Conservation (phyloP, 306 rosid species). For the Luffa acutangula region DNA sequence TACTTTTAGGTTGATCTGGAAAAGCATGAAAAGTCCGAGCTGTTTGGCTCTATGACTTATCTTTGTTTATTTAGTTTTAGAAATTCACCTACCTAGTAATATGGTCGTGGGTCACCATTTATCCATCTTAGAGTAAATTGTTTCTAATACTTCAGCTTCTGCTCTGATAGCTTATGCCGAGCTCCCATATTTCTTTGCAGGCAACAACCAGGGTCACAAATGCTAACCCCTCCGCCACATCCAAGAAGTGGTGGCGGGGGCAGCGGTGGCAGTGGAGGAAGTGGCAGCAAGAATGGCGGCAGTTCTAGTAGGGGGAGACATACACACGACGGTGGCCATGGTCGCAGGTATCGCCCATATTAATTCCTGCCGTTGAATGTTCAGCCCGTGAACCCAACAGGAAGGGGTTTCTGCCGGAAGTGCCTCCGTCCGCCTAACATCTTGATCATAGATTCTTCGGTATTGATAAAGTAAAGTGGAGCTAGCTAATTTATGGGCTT, state of each 20-base stretch:
- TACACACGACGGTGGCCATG: slow-evolving; percentile 43
- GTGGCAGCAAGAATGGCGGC: slow-evolving; percentile 36
- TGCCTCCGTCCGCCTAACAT: neutral
- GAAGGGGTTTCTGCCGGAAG: neutral
- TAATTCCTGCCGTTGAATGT: slow-evolving; percentile 12
- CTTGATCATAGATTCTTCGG: neutral
- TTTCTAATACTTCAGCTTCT: neutral
- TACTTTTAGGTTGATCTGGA: neutral
- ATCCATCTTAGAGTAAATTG: neutral
- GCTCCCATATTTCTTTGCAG: slow-evolving; percentile 27
- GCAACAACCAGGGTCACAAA: slow-evolving; percentile 75
- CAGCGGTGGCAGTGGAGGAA: slow-evolving; percentile 24
- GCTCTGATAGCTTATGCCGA: neutral
- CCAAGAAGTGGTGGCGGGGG: slow-evolving; percentile 46
- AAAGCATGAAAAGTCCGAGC: neutral
- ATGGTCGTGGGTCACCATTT: no score
- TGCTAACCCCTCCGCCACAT: slow-evolving; percentile 40
- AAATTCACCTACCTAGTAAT: no score
- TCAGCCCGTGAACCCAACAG: neutral
- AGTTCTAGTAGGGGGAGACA: slow-evolving; percentile 63
- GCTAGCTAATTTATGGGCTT: neutral
- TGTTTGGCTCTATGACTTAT: no score
- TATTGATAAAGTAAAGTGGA: slow-evolving; percentile 1
- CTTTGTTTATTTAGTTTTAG: no score
- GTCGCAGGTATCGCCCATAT: slow-evolving; percentile 85